These are phyloP conservation scores for Lentinula sp. DNA, from an alignment of 768 basidiomycete species.

Conservation along the genomic window DNA sequence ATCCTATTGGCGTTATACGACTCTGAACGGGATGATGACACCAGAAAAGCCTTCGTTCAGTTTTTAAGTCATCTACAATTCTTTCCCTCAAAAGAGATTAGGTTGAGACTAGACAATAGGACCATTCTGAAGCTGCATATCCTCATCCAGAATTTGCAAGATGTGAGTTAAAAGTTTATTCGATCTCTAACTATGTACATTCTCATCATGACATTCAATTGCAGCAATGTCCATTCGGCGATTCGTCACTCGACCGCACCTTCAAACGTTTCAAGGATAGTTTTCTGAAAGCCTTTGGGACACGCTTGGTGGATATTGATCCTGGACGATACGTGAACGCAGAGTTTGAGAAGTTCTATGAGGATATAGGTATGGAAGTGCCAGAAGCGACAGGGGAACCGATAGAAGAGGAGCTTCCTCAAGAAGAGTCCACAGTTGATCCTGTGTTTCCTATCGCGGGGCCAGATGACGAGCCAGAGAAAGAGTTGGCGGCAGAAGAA, in stretches of 20 bases:
- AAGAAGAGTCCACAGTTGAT: slow-evolving; percentile 23
- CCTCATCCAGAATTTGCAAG: slow-evolving; percentile 43
- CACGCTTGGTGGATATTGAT: slow-evolving; percentile 34
- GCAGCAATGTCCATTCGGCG: slow-evolving; percentile 59
- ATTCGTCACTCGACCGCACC: slow-evolving; percentile 44
- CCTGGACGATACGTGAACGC: slow-evolving; percentile 29
- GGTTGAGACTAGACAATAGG: slow-evolving; percentile 20
- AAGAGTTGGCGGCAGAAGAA: neutral
- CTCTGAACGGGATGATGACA: slow-evolving; percentile 43
- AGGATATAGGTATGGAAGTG: slow-evolving; percentile 33
- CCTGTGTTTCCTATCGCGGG: neutral
- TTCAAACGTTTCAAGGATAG: slow-evolving; percentile 47
- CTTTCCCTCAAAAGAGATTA: slow-evolving; percentile 18
- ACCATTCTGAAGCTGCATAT: slow-evolving; percentile 42
- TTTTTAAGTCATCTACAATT: slow-evolving; percentile 57
- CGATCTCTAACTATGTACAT: slow-evolving; percentile 2
- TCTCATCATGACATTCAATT: neutral
- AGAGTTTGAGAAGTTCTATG: slow-evolving; percentile 32
- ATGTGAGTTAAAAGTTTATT: slow-evolving; percentile 24
- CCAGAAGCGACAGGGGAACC: slow-evolving; percentile 12
- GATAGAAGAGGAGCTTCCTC: slow-evolving; percentile 11
- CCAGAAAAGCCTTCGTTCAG: slow-evolving; percentile 59
- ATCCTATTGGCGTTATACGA: slow-evolving; percentile 44
- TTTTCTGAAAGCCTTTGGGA: slow-evolving; percentile 36
- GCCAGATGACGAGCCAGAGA: neutral